These are phyloP conservation scores for Komagataella pseudopastoris DNA, from an alignment of 805 yeast species.

Conservation along the genomic window DNA sequence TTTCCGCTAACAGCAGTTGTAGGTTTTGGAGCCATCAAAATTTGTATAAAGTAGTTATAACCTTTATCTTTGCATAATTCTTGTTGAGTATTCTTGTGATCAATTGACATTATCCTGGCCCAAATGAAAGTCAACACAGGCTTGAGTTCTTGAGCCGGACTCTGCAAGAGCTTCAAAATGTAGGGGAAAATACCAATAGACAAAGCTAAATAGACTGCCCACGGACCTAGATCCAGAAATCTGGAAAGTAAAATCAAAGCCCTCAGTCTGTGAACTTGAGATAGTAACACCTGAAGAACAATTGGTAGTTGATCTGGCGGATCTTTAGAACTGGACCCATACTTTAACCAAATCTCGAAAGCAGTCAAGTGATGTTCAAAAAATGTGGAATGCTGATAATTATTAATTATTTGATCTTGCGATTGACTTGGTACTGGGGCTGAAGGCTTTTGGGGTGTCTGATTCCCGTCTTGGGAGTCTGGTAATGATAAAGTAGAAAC, in stretches of 20 bases:
- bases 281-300: slow-evolving; percentile 79
- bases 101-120: slow-evolving; percentile 97
- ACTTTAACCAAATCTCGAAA: slow-evolving; percentile 90
- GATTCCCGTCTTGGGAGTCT: not conserved
- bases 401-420: slow-evolving; percentile 15
- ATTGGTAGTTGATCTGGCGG: slow-evolving; percentile 96
- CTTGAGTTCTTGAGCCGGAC: slow-evolving; percentile 90
- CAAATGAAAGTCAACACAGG: slow-evolving; percentile 93
- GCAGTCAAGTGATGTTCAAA: slow-evolving; percentile 95
- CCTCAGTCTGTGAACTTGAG: slow-evolving; percentile 87
- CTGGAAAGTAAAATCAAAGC: slow-evolving; percentile 76
- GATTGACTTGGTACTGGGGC: not conserved
- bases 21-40: slow-evolving; percentile 35
- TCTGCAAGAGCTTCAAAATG: slow-evolving; percentile 76
- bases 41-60: slow-evolving; percentile 72
- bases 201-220: slow-evolving; percentile 90
- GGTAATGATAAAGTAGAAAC: slow-evolving; percentile 1
- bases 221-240: slow-evolving; percentile 88
- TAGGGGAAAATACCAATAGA: slow-evolving; percentile 96
- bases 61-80: slow-evolving; percentile 89
- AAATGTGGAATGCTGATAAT: slow-evolving; percentile 82
- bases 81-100: slow-evolving; percentile 77
- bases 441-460: not conserved
- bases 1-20: slow-evolving; percentile 12
- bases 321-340: slow-evolving; percentile 68